phyloP scores from a whole-genome alignment of 257 asterid genomes.

The Fraxinus anomala region DNA sequence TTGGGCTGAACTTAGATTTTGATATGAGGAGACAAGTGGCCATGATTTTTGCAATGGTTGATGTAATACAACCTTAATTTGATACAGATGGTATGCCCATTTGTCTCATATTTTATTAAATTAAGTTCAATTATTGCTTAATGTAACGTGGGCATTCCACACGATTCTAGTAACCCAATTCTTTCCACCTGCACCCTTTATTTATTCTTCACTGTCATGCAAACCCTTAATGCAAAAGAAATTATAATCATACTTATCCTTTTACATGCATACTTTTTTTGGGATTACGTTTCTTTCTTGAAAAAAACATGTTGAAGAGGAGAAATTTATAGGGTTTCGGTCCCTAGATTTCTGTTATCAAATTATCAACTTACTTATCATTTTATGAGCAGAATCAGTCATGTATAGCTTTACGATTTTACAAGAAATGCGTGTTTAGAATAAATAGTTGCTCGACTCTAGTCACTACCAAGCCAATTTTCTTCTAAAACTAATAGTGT shows the following conservation, averaged over 20 bases:
- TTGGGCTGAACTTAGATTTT: no score
- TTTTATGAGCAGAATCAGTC: background rate
- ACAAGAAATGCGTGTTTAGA: no score
- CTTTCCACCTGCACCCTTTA: background rate
- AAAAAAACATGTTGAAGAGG: background rate
- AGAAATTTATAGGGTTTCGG: background rate
- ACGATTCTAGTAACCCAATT: background rate
- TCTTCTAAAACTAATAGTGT: background rate
- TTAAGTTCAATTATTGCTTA: constrained; percentile 20
- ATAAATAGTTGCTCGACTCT: background rate
- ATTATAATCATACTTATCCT: background rate
- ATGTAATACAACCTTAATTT: constrained; percentile 17
- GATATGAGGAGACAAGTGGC: background rate
- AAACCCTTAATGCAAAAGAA: background rate
- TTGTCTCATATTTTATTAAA: constrained; percentile 21
- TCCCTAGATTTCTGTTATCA: no score
- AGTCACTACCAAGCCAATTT: background rate
- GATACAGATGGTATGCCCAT: constrained; percentile 10
- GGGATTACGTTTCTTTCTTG: background rate
- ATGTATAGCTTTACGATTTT: no score
- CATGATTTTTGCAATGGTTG: background rate
- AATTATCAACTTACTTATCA: no score
- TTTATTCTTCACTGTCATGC: background rate
- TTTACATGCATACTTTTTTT: background rate
- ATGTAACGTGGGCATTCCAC: background rate